Base-by-base conservation (phyloP, 768 basidiomycete genomes). In the Kwoniella sp. region DNA sequence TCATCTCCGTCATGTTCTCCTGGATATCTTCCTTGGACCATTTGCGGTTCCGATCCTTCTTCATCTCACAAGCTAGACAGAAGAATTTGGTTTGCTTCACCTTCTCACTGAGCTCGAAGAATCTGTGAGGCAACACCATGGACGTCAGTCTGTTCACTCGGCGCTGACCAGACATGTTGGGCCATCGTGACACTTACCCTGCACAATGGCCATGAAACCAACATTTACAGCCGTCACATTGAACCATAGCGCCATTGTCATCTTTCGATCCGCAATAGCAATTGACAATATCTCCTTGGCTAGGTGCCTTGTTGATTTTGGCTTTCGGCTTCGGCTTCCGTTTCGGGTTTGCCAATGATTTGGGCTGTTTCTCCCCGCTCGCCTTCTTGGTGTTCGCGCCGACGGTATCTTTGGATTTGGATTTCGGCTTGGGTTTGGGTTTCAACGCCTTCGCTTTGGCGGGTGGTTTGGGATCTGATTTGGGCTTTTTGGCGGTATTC, bases 181-280 rank as follows among this genome's bases (percentile, higher is more conserved):
- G n/a, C 13, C 11, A 45, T 3, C 4, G 20, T 8, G 37, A 22
- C 7, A 54, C 65, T 26, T 25, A 70, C 69, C 69, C 69, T 20
- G 61, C 29, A 62, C 69, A 70, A 13, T 41, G 31, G 9, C 38
- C 28, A 45, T 70, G 69, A 26, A 55, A 61, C 65, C 65, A 70
- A 3, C 12, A n/a, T 4, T 56, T 23, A 38, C 69, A 70, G 2
- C 37, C 41, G 15, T 63, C 61, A 28, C 69, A 70, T 4, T 41
- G 30, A 5, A 70, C 28, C 53, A 55, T 61, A 2, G 55, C 15
- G 7, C n/a, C 55, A 12, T 63, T 45, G 25, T 38, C 56, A 20
- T 54, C 55, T 20, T 57, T 47, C 3, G 37, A 34, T 7, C 58
- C 38, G 30, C 63, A 65, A 51, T 23, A 65, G 30, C 63, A 65